Evolutionary conservation across 116 monocot genomes (phyloP), one percentile per base, ranked within the genome.

Genomic region (Zostera marina): DNA sequence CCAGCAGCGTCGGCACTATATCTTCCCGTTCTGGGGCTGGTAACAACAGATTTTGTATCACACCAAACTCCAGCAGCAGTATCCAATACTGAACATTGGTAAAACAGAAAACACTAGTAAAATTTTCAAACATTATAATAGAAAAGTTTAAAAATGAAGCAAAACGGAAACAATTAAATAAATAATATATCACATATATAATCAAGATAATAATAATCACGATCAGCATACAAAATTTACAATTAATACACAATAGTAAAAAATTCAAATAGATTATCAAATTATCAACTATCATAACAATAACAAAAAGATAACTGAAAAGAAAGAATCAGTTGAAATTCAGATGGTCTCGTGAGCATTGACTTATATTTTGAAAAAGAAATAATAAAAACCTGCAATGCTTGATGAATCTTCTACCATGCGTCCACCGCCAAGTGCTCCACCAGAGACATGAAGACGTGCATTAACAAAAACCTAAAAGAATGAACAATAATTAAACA

Each of bases 51-150:
- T 53, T 90, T 90, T 54, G 82, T 98, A 63, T 98, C 98, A 66
- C 98, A 98, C 98, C 98, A 98, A 54, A 98, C 90, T 69, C 98
- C 98, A 81, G 98, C 98, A 68, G 98, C 98, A 70, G 98, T 98
- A 54, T 98, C 98, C 65, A 98, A 32, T 47, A 98, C 98, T 98
- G 48, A 54, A 62, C 11, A 44, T 48, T 54, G 12, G 47, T 47
- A 47, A 64, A 42, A 59, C 14, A 70, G 4, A 41, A 49, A 22
- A 56, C n/a, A 59, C 43, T 12, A 41, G 25, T 24, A 26, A 24
- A 20, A 55, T 26, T 6, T 55, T 8, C 22, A 23, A 55, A 32
- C 4, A 32, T 5, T 32, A 32, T 2, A 32, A 32, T 32, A 32
- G 32, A 32, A 32, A 32, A 32, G 0, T 3, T 32, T 32, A 32